These are phyloP conservation scores for Coemansia sp. DNA, from an alignment of 192 early-diverging fungal species.

Conservation along the genomic window DNA sequence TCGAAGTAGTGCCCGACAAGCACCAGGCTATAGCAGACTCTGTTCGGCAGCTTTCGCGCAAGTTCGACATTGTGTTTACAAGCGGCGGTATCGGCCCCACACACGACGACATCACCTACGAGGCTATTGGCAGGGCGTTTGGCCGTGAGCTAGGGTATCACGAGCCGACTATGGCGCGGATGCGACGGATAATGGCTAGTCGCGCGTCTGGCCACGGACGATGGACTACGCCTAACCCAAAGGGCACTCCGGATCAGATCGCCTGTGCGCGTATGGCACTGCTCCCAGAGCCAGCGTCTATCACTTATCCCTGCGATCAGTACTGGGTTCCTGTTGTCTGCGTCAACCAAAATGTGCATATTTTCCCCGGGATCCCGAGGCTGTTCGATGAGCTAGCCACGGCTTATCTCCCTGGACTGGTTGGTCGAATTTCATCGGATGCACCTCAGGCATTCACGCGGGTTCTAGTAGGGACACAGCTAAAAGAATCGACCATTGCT, in stretches of 20 bases:
- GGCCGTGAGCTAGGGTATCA: conserved; percentile 57
- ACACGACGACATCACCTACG: conserved; percentile 71
- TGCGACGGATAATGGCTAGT: conserved; percentile 48
- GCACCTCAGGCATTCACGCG: conserved; percentile 2
- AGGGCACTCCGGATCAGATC: conserved; percentile 25
- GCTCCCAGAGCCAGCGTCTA: conserved; percentile 52
- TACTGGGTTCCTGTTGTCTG: conserved; percentile 76
- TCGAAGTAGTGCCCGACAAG: conserved; percentile 57
- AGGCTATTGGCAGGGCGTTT: conserved; percentile 63
- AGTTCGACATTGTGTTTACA: conserved; percentile 67
- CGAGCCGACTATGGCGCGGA: conserved; percentile 57
- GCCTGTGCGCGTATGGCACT: conserved; percentile 69
- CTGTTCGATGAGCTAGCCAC: conserved; percentile 57
- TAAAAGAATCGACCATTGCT: conserved; percentile 35
- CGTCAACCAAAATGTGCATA: conserved; percentile 61
- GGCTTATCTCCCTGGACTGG: conserved; percentile 35
- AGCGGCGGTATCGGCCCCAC: conserved; percentile 76
- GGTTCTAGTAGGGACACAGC: conserved; percentile 20
- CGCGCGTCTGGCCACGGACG: neutral
- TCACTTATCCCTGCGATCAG: conserved; percentile 51
- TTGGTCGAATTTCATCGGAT: neutral
- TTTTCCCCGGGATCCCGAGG: conserved; percentile 70
- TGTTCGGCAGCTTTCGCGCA: conserved; percentile 51
- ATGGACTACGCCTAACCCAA: conserved; percentile 29
- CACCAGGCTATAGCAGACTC: conserved; percentile 45